phyloP scores from a whole-genome alignment of 2,329 filamentous ascomycete genomes.

The Cercospora nicotianae region DNA sequence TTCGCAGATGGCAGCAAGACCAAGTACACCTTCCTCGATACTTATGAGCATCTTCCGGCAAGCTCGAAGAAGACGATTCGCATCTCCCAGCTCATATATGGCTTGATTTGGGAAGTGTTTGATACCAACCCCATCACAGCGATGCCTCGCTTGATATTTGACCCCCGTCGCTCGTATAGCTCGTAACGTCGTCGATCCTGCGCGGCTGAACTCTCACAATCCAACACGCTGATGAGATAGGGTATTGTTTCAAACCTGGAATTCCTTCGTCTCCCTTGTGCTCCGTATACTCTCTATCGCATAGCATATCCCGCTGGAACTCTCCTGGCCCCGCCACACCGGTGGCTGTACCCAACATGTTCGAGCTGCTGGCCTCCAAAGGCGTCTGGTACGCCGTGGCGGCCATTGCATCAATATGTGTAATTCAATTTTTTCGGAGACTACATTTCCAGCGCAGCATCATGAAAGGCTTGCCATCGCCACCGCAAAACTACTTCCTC shows the following conservation, averaged over 20 bases:
- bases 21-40: background rate
- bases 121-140: background rate
- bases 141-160: background rate
- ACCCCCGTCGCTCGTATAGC: background rate
- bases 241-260: background rate
- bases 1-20: background rate
- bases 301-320: background rate
- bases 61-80: background rate
- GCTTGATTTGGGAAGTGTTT: background rate
- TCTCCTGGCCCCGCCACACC: background rate
- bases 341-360: slow-evolving; percentile 7
- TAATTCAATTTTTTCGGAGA: slow-evolving; percentile 31
- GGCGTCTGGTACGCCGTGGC: slow-evolving; percentile 30
- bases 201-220: background rate
- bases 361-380: slow-evolving; percentile 22
- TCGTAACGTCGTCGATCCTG: background rate
- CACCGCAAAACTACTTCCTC: slow-evolving; percentile 45
- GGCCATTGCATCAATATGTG: slow-evolving; percentile 26
- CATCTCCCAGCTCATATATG: background rate
- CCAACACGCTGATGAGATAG: background rate
- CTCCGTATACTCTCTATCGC: background rate
- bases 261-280: background rate
- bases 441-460: slow-evolving; percentile 32
- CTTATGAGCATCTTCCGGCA: background rate
- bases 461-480: slow-evolving; percentile 39